Evolutionary conservation across 2,329 filamentous ascomycete species (phyloP).

Genomic region (Hypoxylon sp.): DNA sequence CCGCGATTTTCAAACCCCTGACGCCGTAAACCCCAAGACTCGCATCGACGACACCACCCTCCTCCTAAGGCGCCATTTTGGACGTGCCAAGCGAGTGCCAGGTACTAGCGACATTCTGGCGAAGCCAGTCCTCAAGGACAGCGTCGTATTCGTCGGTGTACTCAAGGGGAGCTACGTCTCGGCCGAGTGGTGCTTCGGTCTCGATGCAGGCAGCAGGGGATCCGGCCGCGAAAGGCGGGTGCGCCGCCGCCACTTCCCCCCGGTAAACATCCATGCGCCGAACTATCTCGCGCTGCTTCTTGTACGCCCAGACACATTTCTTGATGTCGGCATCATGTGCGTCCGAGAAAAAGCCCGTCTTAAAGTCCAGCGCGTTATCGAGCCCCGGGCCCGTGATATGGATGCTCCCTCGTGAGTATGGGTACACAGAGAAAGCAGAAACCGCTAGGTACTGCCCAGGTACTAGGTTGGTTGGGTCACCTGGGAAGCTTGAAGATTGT

Average conservation of each 20-base stretch:
- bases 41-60: background rate
- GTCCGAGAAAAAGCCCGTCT: slow-evolving; percentile 68
- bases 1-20: background rate
- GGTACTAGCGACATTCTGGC: background rate
- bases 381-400: slow-evolving; percentile 65
- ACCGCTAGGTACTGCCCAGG: slow-evolving; percentile 1
- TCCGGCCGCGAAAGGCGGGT: background rate
- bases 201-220: background rate
- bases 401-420: slow-evolving; percentile 71
- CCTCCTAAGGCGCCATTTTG: background rate
- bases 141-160: background rate
- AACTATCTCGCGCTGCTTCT: slow-evolving; percentile 70
- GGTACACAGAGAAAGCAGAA: slow-evolving; percentile 57
- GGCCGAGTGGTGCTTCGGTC: background rate
- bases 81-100: background rate
- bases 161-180: background rate
- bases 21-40: background rate
- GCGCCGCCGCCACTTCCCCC: slow-evolving; percentile 54
- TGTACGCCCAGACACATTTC: slow-evolving; percentile 72
- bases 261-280: slow-evolving; percentile 66
- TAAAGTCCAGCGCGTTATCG: slow-evolving; percentile 64
- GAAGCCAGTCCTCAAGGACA: background rate
- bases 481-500: background rate
- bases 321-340: slow-evolving; percentile 64
- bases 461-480: background rate